Evolutionary conservation across 768 basidiomycete genomes (phyloP), one percentile per base, ranked within the genome.

Genomic region (Lanmaoa rubissima): DNA sequence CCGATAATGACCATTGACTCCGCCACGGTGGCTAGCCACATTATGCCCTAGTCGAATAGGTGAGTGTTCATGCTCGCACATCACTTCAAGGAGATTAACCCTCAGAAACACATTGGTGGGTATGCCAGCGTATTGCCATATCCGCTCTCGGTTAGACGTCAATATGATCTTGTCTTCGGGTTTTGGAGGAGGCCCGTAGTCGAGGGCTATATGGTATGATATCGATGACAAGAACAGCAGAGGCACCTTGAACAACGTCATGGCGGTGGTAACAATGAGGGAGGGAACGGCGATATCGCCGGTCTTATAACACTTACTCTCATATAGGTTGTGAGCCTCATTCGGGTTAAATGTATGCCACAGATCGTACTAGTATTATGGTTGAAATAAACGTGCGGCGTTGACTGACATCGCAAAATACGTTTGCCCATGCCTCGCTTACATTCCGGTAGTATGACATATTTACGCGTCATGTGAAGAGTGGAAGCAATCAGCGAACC

Each of bases 191-290:
- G 49, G 2, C 1, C 50, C 13, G 4, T 5, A 6, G 0, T 17
- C 13, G 8, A 60, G 46, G 26, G 47, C 54, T 7, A 54, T 4
- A 17, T 64, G 55, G 17, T 42, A 64, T 10, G 36, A 55, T 2
- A 48, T 7, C 0, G 62, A 53, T 10, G 62, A 64, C 3, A 34
- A 12, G 5, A 64, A 10, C 2, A 64, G 34, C 2, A 64, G 26
- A 7, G 55, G 28, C 0, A 64, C 6, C 10, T 64, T 58, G 41
- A 53, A 8, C 13, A 61, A 0, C 0, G 62, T 54, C 62, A 63
- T 63, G 35, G 35, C 28, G 28, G 4, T 28, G 34, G 42, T 48
- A 4, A 4, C 3, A 12, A 36, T 11, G 2, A 2, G 2, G 16
- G 32, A 21, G 34, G 28, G 16, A n/a, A 10, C 16, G n/a, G 5